A percentile compares a stretch with the other conserved stretches of the same genome.
Conservation (phyloP, 768 basidiomycete species). For the Suillus decipiens region DNA sequence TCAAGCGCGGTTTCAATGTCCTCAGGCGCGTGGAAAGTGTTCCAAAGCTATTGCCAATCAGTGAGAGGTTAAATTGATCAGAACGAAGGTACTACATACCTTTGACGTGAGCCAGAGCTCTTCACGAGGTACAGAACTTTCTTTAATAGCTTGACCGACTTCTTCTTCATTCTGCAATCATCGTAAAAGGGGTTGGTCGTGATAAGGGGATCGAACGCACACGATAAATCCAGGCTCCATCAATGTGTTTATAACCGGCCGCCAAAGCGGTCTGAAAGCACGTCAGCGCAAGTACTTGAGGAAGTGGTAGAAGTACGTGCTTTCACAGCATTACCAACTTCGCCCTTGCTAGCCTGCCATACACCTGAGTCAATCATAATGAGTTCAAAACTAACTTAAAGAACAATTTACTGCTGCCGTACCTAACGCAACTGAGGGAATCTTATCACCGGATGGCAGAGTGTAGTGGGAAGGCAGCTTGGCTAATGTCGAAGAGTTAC, state of each 20-base stretch:
- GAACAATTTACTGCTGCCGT: constrained; percentile 11
- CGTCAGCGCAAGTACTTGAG: not conserved
- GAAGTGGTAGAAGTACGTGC: constrained; percentile 26
- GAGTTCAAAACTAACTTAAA: constrained; percentile 5
- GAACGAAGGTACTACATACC: constrained; percentile 26
- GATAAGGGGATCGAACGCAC: constrained; percentile 35
- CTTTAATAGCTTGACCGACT: constrained; percentile 61
- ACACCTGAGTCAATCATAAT: constrained; percentile 44
- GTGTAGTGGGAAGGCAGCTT: constrained; percentile 50
- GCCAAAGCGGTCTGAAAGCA: constrained; percentile 50
- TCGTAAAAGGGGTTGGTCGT: constrained; percentile 8
- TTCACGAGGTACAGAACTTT: constrained; percentile 60
- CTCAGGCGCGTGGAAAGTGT: constrained; percentile 72
- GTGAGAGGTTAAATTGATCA: not conserved
- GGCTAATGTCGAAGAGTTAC: constrained; percentile 23
- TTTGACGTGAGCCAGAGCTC: constrained; percentile 70
- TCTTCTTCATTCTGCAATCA: constrained; percentile 61
- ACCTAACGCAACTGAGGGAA: constrained; percentile 71
- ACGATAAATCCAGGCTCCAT: constrained; percentile 71
- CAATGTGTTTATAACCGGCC: constrained; percentile 71
- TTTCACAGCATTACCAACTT: constrained; percentile 72
- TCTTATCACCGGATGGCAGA: constrained; percentile 66
- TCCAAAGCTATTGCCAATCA: constrained; percentile 56
- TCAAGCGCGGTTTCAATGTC: constrained; percentile 70
- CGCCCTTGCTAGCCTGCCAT: constrained; percentile 56